A percentile compares a stretch with the other conserved stretches of the same genome.
phyloP scores from a whole-genome alignment of 257 asterid species.

The Przewalskia tangutica region DNA sequence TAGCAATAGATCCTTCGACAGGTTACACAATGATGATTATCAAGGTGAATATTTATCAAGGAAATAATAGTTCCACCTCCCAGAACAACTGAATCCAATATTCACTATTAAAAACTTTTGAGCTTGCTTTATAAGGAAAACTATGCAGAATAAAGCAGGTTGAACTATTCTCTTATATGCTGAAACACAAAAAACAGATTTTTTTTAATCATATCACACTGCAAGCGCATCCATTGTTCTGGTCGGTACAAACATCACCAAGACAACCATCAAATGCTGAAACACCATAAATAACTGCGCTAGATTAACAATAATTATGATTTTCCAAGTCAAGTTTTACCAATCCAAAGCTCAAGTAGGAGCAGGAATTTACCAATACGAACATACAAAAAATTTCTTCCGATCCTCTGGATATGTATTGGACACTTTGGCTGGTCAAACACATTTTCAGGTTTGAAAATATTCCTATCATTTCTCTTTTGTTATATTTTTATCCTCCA shows the following conservation, averaged over 20 bases:
- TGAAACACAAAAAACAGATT: background rate
- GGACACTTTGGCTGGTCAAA: background rate
- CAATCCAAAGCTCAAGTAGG: background rate
- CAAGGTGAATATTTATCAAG: background rate
- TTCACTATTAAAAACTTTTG: background rate
- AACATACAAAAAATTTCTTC: background rate
- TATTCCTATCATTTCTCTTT: background rate
- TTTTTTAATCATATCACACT: background rate
- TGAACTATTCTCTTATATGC: background rate
- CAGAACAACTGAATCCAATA: background rate
- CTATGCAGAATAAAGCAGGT: background rate
- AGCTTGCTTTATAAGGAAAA: background rate
- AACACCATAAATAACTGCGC: background rate
- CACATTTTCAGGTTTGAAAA: background rate
- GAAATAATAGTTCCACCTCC: background rate
- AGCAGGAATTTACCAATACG: background rate
- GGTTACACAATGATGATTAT: background rate
- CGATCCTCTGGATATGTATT: background rate
- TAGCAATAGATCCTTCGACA: background rate
- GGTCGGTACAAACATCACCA: background rate
- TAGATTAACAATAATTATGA: background rate
- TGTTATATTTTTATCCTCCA: background rate
- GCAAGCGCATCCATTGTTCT: background rate
- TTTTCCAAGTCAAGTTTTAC: background rate
- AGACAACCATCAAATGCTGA: background rate